Percentiles rank a stretch among this genome's conserved stretches.
Evolutionary conservation across 495 filamentous ascomycete species (phyloP).

Genomic region (Aspergillus bridgeri): DNA sequence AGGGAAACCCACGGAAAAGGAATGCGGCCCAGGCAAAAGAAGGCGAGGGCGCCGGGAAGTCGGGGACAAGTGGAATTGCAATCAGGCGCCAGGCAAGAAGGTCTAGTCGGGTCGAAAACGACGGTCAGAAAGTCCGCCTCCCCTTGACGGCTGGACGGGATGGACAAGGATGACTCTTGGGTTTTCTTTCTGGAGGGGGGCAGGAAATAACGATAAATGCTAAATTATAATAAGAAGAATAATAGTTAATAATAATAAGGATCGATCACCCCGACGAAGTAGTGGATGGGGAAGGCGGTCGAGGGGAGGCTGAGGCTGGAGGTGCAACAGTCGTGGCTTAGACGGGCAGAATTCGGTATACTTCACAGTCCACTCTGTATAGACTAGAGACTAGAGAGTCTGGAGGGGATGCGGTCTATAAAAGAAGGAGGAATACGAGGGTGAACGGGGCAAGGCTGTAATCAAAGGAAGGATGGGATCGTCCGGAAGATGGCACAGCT

Average conservation of each 20-base stretch:
- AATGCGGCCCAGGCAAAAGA: neutral
- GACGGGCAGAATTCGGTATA: too few species aligned
- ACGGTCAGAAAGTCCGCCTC: constrained; percentile 17
- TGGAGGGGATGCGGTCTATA: too few species aligned
- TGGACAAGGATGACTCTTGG: constrained; percentile 12
- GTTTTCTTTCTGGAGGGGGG: constrained; percentile 10
- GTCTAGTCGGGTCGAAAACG: neutral
- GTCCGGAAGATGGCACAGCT: constrained; percentile 17
- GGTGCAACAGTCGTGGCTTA: too few species aligned
- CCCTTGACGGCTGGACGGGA: constrained; percentile 14
- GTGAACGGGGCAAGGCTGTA: too few species aligned
- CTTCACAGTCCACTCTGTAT: too few species aligned
- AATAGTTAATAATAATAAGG: too few species aligned
- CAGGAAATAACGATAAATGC: constrained; percentile 1
- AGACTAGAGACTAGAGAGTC: too few species aligned
- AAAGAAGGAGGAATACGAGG: too few species aligned
- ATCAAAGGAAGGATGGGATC: constrained; percentile 21
- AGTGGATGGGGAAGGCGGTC: constrained; percentile 26
- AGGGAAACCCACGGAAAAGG: neutral
- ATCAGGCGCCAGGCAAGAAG: neutral
- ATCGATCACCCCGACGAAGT: constrained; percentile 1
- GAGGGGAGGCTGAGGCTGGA: constrained; percentile 20
- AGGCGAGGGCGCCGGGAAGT: neutral
- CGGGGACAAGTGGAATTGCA: neutral
- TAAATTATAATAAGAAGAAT: too few species aligned